phyloP scores from a whole-genome alignment of 257 asterid species.

The Ilex asprella region DNA sequence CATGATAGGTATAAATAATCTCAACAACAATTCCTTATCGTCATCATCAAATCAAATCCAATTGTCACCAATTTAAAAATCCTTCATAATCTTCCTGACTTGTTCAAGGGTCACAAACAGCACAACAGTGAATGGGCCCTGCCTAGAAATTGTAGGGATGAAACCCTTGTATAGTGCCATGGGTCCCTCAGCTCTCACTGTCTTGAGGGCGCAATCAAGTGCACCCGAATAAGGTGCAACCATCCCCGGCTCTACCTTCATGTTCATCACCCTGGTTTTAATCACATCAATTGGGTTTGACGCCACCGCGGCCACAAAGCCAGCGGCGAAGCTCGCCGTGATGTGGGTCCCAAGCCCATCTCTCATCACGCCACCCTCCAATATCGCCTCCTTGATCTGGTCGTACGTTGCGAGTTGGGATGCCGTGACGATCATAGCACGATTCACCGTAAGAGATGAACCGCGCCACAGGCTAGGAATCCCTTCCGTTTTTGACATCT shows the following conservation, averaged over 20 bases:
- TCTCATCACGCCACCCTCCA: not conserved
- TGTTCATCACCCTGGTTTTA: conserved; percentile 1
- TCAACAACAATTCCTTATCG: not conserved
- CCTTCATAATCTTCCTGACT: not conserved
- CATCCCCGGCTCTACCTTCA: not conserved
- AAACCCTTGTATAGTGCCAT: not conserved
- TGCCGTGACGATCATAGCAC: not conserved
- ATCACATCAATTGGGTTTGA: not conserved
- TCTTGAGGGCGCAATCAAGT: not conserved
- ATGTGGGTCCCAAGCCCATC: conserved; percentile 3
- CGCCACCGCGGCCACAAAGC: not conserved
- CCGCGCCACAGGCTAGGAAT: conserved; percentile 1
- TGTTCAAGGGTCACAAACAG: conserved; percentile 1
- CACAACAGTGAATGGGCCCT: not conserved
- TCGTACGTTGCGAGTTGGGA: not conserved
- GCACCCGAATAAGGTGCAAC: not conserved
- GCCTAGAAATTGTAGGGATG: too few species aligned
- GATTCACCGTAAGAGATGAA: not conserved
- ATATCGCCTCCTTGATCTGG: not conserved
- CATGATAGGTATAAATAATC: not conserved
- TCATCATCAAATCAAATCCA: not conserved
- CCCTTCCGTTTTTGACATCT: not conserved
- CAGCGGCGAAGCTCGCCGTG: not conserved
- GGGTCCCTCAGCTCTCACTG: not conserved
- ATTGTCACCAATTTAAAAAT: not conserved